phyloP scores from a whole-genome alignment of 169 alveolate species.

The Plasmodium knowlesi region DNA sequence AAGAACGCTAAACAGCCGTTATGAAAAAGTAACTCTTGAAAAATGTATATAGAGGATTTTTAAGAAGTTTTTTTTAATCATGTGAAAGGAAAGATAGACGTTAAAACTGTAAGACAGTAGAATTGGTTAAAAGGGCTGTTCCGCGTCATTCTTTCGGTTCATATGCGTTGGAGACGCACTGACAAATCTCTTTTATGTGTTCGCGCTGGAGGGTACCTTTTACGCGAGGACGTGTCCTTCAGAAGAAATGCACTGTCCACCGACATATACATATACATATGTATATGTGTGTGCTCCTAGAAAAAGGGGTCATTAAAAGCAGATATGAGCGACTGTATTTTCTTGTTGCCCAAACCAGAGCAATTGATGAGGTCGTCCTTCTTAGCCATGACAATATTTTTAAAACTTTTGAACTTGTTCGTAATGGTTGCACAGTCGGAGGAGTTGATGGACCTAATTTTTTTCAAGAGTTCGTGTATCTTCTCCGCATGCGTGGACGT shows the following conservation, averaged over 20 bases:
- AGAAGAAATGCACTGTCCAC: not conserved
- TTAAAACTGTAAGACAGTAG: not conserved
- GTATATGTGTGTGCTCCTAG: not conserved
- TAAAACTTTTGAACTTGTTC: conserved; percentile 47
- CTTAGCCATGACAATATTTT: conserved; percentile 42
- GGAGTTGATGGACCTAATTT: conserved; percentile 54
- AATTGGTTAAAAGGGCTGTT: not conserved
- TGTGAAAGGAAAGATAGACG: not conserved
- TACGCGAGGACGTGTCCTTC: not conserved
- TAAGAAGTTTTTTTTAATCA: not conserved
- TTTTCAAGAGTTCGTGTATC: conserved; percentile 69
- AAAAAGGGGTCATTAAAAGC: conserved; percentile 66
- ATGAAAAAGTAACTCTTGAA: not conserved
- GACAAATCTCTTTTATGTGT: not conserved
- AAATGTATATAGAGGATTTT: not conserved
- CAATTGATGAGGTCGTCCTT: conserved; percentile 58
- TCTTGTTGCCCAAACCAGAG: conserved; percentile 58
- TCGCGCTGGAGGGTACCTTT: not conserved
- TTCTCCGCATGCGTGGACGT: conserved; percentile 50
- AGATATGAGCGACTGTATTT: conserved; percentile 39
- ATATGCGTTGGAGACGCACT: not conserved
- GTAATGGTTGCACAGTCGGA: conserved; percentile 44
- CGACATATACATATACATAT: not conserved
- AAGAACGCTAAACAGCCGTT: not conserved
- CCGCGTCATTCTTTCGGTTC: not conserved